Percentiles rank a stretch among this genome's conserved stretches.
Evolutionary conservation across 2,329 filamentous ascomycete species (phyloP).

Genomic region (Alternaria arborescens): DNA sequence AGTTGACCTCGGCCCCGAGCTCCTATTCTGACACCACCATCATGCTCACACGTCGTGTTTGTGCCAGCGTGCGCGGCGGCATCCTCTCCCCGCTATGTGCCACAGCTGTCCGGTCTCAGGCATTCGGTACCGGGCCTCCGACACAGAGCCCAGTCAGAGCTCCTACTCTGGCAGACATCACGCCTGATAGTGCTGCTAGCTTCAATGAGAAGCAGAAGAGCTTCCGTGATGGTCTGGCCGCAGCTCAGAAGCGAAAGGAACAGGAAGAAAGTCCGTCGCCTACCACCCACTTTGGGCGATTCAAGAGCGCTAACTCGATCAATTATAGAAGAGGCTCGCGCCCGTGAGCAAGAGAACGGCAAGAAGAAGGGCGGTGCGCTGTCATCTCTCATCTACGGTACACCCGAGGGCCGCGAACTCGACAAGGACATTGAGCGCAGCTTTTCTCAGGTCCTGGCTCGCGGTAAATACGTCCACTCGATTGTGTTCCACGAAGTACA

Average conservation of each 20-base stretch:
- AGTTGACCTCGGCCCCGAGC: background rate
- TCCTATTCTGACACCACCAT: constrained; percentile 16
- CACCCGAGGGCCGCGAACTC: constrained; percentile 90
- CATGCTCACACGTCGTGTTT: constrained; percentile 46
- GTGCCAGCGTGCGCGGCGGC: constrained; percentile 38
- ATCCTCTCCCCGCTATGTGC: constrained; percentile 28
- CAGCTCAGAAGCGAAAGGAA: constrained; percentile 78
- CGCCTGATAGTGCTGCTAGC: constrained; percentile 71
- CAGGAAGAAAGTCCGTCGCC: constrained; percentile 82
- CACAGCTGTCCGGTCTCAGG: constrained; percentile 30
- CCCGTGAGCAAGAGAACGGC: constrained; percentile 67
- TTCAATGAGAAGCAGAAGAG: constrained; percentile 87
- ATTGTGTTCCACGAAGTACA: constrained; percentile 97
- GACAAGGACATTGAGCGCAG: constrained; percentile 95
- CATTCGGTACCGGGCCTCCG: constrained; percentile 39
- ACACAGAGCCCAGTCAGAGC: constrained; percentile 37
- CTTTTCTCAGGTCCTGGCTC: constrained; percentile 92
- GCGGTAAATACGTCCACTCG: constrained; percentile 97
- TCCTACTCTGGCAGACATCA: constrained; percentile 89
- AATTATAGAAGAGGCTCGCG: constrained; percentile 62
- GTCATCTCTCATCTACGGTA: constrained; percentile 93
- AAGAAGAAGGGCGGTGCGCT: constrained; percentile 73
- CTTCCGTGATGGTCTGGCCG: constrained; percentile 83
- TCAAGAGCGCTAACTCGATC: constrained; percentile 56
- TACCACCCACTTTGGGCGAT: constrained; percentile 52